Conservation (phyloP, 768 basidiomycete genomes). For the Suillus subluteus region DNA sequence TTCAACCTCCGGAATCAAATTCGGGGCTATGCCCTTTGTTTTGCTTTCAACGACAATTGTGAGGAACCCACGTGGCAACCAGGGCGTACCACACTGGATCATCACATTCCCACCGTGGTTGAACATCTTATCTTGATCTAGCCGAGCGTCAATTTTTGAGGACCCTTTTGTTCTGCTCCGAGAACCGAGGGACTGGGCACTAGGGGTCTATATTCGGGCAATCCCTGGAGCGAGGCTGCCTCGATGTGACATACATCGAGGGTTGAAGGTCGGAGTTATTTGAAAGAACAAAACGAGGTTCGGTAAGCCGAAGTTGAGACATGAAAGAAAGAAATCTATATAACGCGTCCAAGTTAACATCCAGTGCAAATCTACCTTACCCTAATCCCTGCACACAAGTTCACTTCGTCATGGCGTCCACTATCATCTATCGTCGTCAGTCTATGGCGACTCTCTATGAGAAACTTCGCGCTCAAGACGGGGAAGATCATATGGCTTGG, state of each 20-base stretch:
- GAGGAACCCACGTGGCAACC: slow-evolving; percentile 22
- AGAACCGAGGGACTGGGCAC: slow-evolving; percentile 23
- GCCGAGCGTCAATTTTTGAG: slow-evolving; percentile 5
- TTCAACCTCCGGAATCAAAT: not conserved
- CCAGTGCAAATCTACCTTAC: slow-evolving; percentile 6
- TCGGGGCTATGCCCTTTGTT: slow-evolving; percentile 6
- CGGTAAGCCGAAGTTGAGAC: slow-evolving; percentile 42
- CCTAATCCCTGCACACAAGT: not conserved
- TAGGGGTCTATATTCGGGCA: slow-evolving; percentile 18
- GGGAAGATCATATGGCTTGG: slow-evolving; percentile 39
- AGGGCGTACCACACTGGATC: slow-evolving; percentile 23
- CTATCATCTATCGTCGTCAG: slow-evolving; percentile 38
- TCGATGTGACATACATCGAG: slow-evolving; percentile 40
- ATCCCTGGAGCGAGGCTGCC: slow-evolving; percentile 38
- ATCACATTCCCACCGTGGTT: slow-evolving; percentile 36
- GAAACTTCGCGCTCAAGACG: slow-evolving; percentile 37
- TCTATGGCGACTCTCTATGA: slow-evolving; percentile 40
- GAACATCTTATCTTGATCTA: slow-evolving; percentile 15
- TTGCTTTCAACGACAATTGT: not conserved
- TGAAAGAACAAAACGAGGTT: slow-evolving; percentile 45
- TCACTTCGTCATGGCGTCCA: slow-evolving; percentile 28
- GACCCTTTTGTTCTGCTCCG: slow-evolving; percentile 17
- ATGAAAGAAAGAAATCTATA: slow-evolving; percentile 43
- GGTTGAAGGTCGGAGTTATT: slow-evolving; percentile 40
- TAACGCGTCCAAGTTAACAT: slow-evolving; percentile 19